Evolutionary conservation across 306 rosid species (phyloP).

Genomic region (Trifolium subterraneum): DNA sequence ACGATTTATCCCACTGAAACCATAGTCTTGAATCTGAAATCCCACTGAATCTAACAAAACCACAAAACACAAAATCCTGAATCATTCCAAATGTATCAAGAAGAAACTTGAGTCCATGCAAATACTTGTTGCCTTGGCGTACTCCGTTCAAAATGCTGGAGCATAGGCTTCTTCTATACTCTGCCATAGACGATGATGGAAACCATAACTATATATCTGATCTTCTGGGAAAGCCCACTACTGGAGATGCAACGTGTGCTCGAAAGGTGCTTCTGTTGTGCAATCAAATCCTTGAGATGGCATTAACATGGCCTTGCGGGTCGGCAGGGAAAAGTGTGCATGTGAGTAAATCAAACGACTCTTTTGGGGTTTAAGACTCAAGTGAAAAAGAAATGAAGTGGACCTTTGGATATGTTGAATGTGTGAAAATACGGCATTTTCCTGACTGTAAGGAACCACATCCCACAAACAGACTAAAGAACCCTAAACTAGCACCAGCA

Average conservation of each 20-base stretch:
- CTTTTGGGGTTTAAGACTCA: neutral
- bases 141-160: neutral
- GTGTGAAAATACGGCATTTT: neutral
- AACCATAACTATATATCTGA: neutral
- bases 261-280: neutral
- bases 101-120: neutral
- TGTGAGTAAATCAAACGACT: neutral
- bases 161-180: neutral
- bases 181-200: neutral
- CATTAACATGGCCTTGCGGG: neutral
- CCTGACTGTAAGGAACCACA: neutral
- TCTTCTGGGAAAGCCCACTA: neutral
- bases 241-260: neutral
- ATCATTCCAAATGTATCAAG: neutral
- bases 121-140: neutral
- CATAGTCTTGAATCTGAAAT: neutral
- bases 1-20: neutral
- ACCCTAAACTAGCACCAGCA: slow-evolving; percentile 1
- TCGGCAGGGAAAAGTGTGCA: neutral
- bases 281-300: neutral
- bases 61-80: neutral
- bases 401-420: neutral
- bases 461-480: slow-evolving; percentile 15
- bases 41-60: neutral
- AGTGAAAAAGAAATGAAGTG: neutral